phyloP scores from a whole-genome alignment of 345 rosid genomes.

The Eucalyptus urophylla region DNA sequence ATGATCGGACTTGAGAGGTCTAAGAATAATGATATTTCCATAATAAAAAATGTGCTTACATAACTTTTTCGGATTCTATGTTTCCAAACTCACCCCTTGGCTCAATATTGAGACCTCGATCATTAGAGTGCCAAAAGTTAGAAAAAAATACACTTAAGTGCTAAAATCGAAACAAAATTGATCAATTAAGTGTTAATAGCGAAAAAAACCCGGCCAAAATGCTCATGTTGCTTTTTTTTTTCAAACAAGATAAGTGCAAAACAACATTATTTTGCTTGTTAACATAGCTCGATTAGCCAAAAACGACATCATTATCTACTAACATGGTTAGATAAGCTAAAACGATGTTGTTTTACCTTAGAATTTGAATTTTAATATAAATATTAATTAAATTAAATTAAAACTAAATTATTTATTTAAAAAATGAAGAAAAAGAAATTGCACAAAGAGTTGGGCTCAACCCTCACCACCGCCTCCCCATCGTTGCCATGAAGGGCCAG shows the following conservation, averaged over 20 bases:
- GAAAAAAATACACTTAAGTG: fast-evolving
- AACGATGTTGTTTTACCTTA: fast-evolving
- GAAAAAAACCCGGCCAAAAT: fast-evolving
- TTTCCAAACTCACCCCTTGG: neutral
- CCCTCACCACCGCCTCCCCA: no score
- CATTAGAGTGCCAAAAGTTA: fast-evolving
- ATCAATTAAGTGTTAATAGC: fast-evolving
- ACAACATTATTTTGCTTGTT: no score
- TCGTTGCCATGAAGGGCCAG: fast-evolving
- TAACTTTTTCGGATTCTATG: neutral
- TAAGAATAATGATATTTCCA: neutral
- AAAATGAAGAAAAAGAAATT: no score
- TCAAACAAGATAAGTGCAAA: no score
- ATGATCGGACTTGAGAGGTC: neutral
- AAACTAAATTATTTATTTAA: no score
- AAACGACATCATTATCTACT: no score
- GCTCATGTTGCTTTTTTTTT: no score
- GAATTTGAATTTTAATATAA: no score
- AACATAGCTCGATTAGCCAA: fast-evolving
- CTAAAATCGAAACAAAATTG: no score
- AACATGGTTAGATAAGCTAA: no score
- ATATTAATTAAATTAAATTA: no score
- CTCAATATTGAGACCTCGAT: neutral
- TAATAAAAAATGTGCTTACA: neutral
- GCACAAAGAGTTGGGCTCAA: no score